Evolutionary conservation across 78 protist species (phyloP).

Genomic region (Polysphondylium violaceum): DNA sequence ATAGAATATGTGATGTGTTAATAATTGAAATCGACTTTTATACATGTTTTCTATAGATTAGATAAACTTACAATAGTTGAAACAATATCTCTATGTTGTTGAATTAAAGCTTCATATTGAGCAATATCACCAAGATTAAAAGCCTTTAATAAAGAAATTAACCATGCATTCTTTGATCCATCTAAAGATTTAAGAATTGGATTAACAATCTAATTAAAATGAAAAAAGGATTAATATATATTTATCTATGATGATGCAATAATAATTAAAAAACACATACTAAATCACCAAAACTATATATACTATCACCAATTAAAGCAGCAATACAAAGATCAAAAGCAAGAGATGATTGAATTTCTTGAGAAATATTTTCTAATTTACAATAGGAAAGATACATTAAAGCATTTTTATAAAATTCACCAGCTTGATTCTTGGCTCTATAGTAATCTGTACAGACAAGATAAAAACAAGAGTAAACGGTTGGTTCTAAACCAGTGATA

Average conservation of each 20-base stretch:
- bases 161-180: slow-evolving; percentile 79
- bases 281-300: slow-evolving; percentile 91
- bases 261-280: slow-evolving; percentile 17
- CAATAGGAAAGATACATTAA: slow-evolving; percentile 83
- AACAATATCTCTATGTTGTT: slow-evolving; percentile 26
- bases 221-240: background rate
- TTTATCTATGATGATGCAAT: background rate
- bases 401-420: slow-evolving; percentile 83
- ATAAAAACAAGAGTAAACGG: slow-evolving; percentile 52
- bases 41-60: background rate
- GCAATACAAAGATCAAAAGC: slow-evolving; percentile 90
- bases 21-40: background rate
- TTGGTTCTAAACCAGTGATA: slow-evolving; percentile 55
- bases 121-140: slow-evolving; percentile 88
- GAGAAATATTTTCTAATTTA: slow-evolving; percentile 78
- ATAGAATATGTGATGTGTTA: background rate
- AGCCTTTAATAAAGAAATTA: slow-evolving; percentile 75
- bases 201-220: slow-evolving; percentile 43
- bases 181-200: slow-evolving; percentile 85
- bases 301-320: slow-evolving; percentile 85
- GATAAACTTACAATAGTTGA: slow-evolving; percentile 13
- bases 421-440: slow-evolving; percentile 35
- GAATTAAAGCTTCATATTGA: slow-evolving; percentile 52
- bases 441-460: slow-evolving; percentile 28
- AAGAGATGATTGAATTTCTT: slow-evolving; percentile 42